phyloP scores from a whole-genome alignment of 2,329 filamentous ascomycete genomes.

The Phaeoacremonium minimum region DNA sequence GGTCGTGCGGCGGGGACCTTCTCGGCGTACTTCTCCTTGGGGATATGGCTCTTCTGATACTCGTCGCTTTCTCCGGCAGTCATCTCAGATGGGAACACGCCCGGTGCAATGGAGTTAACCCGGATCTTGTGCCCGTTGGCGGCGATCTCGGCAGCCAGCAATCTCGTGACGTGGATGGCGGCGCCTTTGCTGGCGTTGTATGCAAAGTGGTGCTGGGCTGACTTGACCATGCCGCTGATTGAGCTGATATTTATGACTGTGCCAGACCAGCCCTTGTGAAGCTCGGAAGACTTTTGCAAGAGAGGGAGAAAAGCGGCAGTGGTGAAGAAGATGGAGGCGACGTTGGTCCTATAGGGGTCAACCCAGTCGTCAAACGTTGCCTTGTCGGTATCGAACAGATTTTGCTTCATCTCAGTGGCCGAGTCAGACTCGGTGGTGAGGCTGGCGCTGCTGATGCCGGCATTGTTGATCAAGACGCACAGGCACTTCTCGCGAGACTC shows the following conservation, averaged over 20 bases:
- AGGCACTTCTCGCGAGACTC: slow-evolving; percentile 51
- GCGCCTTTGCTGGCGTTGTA: slow-evolving; percentile 64
- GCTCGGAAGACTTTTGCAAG: slow-evolving; percentile 45
- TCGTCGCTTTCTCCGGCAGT: slow-evolving; percentile 45
- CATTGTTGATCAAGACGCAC: slow-evolving; percentile 66
- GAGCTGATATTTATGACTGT: slow-evolving; percentile 67
- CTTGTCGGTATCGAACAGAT: slow-evolving; percentile 62
- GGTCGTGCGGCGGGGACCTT: slow-evolving; percentile 45
- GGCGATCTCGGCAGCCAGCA: slow-evolving; percentile 59
- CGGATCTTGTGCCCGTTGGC: slow-evolving; percentile 59
- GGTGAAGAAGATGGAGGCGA: slow-evolving; percentile 63
- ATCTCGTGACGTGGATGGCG: slow-evolving; percentile 58
- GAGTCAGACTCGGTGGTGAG: slow-evolving; percentile 51
- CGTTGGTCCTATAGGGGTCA: slow-evolving; percentile 70
- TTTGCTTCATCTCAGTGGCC: slow-evolving; percentile 46
- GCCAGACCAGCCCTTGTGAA: slow-evolving; percentile 42
- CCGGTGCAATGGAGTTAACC: slow-evolving; percentile 69
- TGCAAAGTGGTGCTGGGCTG: slow-evolving; percentile 59
- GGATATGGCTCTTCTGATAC: slow-evolving; percentile 54
- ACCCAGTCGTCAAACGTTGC: slow-evolving; percentile 65
- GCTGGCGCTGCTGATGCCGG: slow-evolving; percentile 54
- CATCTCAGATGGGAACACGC: slow-evolving; percentile 70
- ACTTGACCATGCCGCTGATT: slow-evolving; percentile 61
- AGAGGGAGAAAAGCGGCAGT: slow-evolving; percentile 60
- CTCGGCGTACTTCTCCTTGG: slow-evolving; percentile 49